Evolutionary conservation across 768 basidiomycete genomes (phyloP), one percentile per base, ranked within the genome.

Genomic region (Amanita thiersii): DNA sequence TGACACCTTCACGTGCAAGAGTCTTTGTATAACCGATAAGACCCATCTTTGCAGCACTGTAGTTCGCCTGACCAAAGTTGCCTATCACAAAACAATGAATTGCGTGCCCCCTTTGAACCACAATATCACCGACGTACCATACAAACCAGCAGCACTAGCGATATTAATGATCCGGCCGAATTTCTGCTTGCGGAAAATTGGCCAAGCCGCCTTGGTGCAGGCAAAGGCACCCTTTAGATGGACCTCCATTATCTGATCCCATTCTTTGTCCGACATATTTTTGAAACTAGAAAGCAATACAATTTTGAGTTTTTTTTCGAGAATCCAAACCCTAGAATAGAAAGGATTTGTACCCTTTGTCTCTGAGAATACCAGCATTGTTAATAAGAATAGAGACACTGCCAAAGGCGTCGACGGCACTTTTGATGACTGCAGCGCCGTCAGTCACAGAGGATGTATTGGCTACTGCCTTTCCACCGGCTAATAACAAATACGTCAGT

Each of bases 31-130:
- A 96, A 0, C 70, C 83, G 38, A 97, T 72, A 25, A 99, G 75
- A 49, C 83, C 91, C 89, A 96, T 93, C 73, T 99, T 98, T 1
- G 93, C 94, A 2, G 94, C 90, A 35, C 91, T 92, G 61, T 98
- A 99, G 61, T 98, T 99, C 9, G 91, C 82, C 62, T 97, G 93
- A 7, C 96, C 96, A 56, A 94, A 87, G 67, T 94, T 97, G 5
- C 91, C 86, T 88, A 25, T 8, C 15, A 41, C 7, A 11, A 25
- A 35, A 30, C 28, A 30, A 9, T 30, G 30, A n/a, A 12, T 12
- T n/a, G n/a, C n/a, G 12, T 10, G 25, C 14, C n/a, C 5, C 6
- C 19, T 12, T 19, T 25, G 24, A 34, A 28, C 2, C 14, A 10
- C 38, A 28, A 47, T n/a, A n/a, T 20, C 19, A 57, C 7, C 26